Evolutionary conservation across 1,284 basidiomycete species (phyloP), one percentile per base, ranked within the genome.

Genomic region (Hymenochaete sp.): DNA sequence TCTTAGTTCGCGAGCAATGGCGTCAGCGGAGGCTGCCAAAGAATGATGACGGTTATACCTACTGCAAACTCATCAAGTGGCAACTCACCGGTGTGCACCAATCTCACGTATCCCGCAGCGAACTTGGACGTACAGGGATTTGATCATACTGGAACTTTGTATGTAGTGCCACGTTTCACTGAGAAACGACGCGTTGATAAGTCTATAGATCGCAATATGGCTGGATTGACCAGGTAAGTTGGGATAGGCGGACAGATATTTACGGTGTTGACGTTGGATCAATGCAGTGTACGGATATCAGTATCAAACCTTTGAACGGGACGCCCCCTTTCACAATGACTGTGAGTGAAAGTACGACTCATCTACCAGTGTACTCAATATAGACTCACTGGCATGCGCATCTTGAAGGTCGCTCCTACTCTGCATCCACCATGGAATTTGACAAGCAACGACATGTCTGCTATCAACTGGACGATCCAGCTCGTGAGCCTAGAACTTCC

Each of bases 371-470:
- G 36, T 21, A 33, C 13, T 39, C 19, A 19, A 31, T 19, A n/a
- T 5, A 6, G 5, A 5, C 14, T 3, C 32, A 32, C n/a, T 41
- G 25, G 33, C 48, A 3, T 18, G 39, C 42, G 44, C 41, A 19
- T 28, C 26, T 26, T 46, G 6, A 46, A 79, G 76, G 58, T 77
- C 39, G 73, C 75, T 2, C 77, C 77, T n/a, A 58, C 75, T 2
- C 60, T 78, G 2, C 77, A 77, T 53, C 75, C 77, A 13, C 76
- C 77, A 4, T 68, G 67, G 43, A 77, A 77, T 54, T 69, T 77
- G 36, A 74, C 74, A 0, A 67, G 66, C 3, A 48, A 62, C 7
- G 61, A 60, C 14, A 61, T 54, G 52, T 63, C 59, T 11, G 52
- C 69, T 3, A 65, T 77, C 19, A 75, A 73, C 45, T 79, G 76